These are phyloP conservation scores for Termitomyces sp. DNA, from an alignment of 768 basidiomycete genomes.

Conservation along the genomic window DNA sequence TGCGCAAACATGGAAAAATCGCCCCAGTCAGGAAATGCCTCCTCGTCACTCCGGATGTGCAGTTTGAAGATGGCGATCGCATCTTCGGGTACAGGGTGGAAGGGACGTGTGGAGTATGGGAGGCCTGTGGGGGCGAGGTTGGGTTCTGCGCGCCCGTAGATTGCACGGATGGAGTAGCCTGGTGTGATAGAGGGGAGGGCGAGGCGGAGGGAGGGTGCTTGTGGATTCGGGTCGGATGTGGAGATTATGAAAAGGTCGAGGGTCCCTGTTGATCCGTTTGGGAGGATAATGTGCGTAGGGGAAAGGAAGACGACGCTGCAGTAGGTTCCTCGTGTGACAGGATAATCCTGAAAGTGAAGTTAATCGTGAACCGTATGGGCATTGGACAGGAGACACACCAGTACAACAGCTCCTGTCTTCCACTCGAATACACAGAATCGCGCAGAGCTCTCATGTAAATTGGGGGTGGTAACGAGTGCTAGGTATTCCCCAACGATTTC, in stretches of 20 bases:
- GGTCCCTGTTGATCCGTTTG: constrained; percentile 16
- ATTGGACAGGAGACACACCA: constrained; percentile 23
- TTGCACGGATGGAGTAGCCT: not conserved
- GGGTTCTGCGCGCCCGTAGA: constrained; percentile 9
- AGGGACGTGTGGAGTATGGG: constrained; percentile 1
- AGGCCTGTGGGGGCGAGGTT: constrained; percentile 4
- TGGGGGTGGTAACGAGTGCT: constrained; percentile 32
- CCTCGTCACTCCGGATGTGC: not conserved
- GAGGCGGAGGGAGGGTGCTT: not conserved
- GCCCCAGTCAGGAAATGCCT: not conserved
- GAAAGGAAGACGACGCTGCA: constrained; percentile 21
- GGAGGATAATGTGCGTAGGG: constrained; percentile 20
- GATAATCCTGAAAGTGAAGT: constrained; percentile 10
- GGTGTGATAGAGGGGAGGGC: not conserved
- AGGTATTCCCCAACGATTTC: constrained; percentile 44
- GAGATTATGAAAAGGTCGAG: constrained; percentile 22
- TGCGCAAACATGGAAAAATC: constrained; percentile 10
- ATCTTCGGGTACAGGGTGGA: constrained; percentile 3
- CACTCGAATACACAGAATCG: constrained; percentile 41
- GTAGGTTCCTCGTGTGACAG: constrained; percentile 15
- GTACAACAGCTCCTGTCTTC: constrained; percentile 32
- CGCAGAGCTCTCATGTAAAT: constrained; percentile 17
- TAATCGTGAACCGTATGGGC: not conserved
- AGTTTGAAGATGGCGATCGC: constrained; percentile 11
- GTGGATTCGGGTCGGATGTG: not conserved